Evolutionary conservation across 1,139 yeast genomes (phyloP).

Genomic region (Saccharomyces hybrid): DNA sequence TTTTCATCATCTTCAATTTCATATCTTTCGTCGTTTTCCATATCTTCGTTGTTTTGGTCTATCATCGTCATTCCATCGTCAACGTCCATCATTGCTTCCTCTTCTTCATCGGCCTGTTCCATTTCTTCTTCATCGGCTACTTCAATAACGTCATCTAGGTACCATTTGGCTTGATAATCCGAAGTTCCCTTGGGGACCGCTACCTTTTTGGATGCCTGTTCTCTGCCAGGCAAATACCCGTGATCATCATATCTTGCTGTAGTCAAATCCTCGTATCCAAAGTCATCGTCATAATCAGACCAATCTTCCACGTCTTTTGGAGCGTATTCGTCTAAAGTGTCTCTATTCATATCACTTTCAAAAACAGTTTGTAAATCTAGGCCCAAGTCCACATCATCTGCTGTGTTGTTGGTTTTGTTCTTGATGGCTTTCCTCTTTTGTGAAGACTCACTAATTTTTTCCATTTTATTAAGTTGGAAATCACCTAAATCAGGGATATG

Average conservation of each 20-base stretch:
- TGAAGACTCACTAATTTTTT: conserved; percentile 35
- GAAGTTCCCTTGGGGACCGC: conserved; percentile 83
- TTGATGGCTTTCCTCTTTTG: conserved; percentile 13
- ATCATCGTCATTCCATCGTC: conserved; percentile 30
- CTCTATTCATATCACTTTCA: conserved; percentile 49
- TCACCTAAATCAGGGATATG: conserved; percentile 91
- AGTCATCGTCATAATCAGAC: conserved; percentile 39
- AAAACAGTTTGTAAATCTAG: conserved; percentile 24
- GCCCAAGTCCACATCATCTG: conserved; percentile 13
- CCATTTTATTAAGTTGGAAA: conserved; percentile 66
- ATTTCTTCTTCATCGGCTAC: conserved; percentile 37
- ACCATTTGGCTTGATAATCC: conserved; percentile 91
- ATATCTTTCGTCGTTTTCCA: conserved; percentile 28
- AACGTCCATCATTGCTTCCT: conserved; percentile 32
- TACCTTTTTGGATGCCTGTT: conserved; percentile 34
- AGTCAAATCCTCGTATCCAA: conserved; percentile 38
- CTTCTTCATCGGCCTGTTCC: conserved; percentile 36
- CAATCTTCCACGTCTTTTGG: conserved; percentile 48
- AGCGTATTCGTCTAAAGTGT: conserved; percentile 58
- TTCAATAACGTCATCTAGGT: conserved; percentile 57
- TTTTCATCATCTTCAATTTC: conserved; percentile 30
- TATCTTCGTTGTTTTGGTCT: conserved; percentile 30
- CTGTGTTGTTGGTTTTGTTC: conserved; percentile 11
- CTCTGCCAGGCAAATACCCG: conserved; percentile 44
- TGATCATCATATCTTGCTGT: conserved; percentile 71